phyloP scores from a whole-genome alignment of 352 stramenopile species.

The Globisporangium iwayamae region DNA sequence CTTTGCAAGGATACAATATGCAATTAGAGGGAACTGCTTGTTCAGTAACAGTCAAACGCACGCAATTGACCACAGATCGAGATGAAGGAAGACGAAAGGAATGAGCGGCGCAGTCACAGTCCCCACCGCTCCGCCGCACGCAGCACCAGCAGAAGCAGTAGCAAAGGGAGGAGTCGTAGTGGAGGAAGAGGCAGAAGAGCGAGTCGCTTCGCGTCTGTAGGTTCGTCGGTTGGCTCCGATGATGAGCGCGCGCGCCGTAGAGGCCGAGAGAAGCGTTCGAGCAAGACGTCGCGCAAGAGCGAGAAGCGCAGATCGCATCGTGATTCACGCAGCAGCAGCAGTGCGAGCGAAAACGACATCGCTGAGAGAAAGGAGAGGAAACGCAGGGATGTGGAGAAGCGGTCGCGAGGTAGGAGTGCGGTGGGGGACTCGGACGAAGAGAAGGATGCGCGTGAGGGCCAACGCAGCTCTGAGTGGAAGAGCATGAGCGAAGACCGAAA shows the following conservation, averaged over 20 bases:
- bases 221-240: not conserved
- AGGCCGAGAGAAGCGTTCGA: constrained; percentile 1
- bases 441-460: not conserved
- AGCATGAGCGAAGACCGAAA: constrained; percentile 3
- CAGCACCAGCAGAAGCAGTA: constrained; percentile 9
- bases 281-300: constrained; percentile 4
- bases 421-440: constrained; percentile 6
- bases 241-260: not conserved
- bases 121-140: not conserved
- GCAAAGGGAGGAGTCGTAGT: not conserved
- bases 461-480: not conserved
- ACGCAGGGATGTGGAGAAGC: constrained; percentile 3
- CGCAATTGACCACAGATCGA: not conserved
- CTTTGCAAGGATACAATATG: not conserved
- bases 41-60: not conserved
- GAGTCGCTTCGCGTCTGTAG: constrained; percentile 5
- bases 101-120: constrained; percentile 14
- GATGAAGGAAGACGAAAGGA: not conserved
- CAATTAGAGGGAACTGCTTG: not conserved
- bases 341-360: not conserved
- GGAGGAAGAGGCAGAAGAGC: not conserved
- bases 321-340: not conserved
- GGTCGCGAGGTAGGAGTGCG: constrained; percentile 14
- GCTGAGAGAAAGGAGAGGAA: constrained; percentile 8
- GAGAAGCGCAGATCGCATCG: not conserved